A percentile compares a stretch with the other conserved stretches of the same genome.
These are phyloP conservation scores for Erysimum cheiranthoides DNA, from an alignment of 345 rosid genomes.

Conservation along the genomic window DNA sequence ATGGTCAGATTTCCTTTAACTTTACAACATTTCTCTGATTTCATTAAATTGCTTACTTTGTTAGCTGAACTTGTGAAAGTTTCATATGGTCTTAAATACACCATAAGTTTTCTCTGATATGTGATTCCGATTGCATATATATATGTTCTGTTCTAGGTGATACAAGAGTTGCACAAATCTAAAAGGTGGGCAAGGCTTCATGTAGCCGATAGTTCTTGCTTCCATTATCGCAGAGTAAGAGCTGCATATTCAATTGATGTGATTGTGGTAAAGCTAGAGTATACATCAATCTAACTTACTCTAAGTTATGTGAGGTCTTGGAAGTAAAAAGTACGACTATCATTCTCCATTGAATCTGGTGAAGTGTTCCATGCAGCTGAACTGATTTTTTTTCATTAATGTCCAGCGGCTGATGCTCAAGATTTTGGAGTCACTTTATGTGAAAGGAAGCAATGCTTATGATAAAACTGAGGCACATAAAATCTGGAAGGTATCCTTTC, in stretches of 20 bases:
- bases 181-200: slow-evolving; percentile 81
- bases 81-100: slow-evolving; percentile 13
- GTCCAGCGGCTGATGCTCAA: slow-evolving; percentile 68
- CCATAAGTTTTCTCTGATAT: slow-evolving; percentile 9
- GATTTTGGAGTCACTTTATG: slow-evolving; percentile 42
- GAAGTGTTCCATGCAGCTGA: slow-evolving; percentile 28
- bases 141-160: slow-evolving; percentile 58
- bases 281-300: slow-evolving; percentile 8
- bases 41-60: slow-evolving; percentile 7
- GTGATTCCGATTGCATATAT: slow-evolving; percentile 6
- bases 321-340: not conserved
- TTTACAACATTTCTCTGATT: not conserved
- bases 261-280: slow-evolving; percentile 8
- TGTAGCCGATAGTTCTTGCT: slow-evolving; percentile 90
- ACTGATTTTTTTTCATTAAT: not conserved
- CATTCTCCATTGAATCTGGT: slow-evolving; percentile 15
- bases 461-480: slow-evolving; percentile 44
- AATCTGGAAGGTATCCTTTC: slow-evolving; percentile 60
- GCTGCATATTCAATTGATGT: not conserved
- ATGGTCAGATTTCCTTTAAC: slow-evolving; percentile 2
- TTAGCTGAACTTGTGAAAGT: slow-evolving; percentile 23
- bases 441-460: slow-evolving; percentile 29
- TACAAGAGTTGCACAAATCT: slow-evolving; percentile 67
- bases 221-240: slow-evolving; percentile 86
- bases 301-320: slow-evolving; percentile 9